Conservation (phyloP, 768 basidiomycete genomes). For the Podaxis sp. region DNA sequence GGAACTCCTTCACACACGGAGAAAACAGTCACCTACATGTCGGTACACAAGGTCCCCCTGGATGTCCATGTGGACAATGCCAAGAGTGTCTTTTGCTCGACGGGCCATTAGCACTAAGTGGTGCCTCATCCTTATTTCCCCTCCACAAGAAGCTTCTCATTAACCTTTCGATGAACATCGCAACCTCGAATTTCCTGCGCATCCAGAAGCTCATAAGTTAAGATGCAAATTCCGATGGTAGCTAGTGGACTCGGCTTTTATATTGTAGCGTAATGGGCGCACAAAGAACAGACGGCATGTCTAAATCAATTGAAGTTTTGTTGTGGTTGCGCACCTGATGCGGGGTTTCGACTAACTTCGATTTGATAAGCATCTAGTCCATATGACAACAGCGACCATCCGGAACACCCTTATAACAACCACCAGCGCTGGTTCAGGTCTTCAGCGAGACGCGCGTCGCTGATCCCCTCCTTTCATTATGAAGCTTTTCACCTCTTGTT, state of each 20-base stretch:
- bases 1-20: not conserved
- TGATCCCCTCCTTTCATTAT: slow-evolving; percentile 6
- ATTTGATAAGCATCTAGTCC: not conserved
- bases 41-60: not conserved
- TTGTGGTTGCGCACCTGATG: not conserved
- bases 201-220: not conserved
- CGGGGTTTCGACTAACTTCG: not conserved
- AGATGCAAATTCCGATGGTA: not conserved
- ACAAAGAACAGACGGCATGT: not conserved
- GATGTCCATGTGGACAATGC: not conserved
- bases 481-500: slow-evolving; percentile 13
- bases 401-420: not conserved
- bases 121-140: not conserved
- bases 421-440: not conserved
- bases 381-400: not conserved
- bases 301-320: not conserved
- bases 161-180: not conserved
- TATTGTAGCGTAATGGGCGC: not conserved
- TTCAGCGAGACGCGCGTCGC: slow-evolving; percentile 9
- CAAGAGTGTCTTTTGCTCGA: not conserved
- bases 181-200: not conserved
- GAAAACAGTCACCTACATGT: not conserved
- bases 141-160: too few relatives aligned
- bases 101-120: not conserved
- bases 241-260: not conserved